Evolutionary conservation across 2,329 filamentous ascomycete species (phyloP), one percentile per base, ranked within the genome.

Genomic region (Lachnellula suecica): DNA sequence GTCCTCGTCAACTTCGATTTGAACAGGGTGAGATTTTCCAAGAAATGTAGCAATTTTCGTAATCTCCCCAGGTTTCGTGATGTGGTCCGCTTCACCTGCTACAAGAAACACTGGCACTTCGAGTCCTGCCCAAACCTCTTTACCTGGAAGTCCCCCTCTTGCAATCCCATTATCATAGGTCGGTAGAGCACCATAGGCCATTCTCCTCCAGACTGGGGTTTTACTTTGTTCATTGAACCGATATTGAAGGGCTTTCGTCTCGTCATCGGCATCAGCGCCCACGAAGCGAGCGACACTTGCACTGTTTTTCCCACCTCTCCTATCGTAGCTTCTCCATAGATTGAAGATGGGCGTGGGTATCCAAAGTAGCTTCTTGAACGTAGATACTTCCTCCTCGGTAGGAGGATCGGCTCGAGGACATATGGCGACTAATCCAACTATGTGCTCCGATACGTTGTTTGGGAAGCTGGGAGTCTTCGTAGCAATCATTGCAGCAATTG

Each of bases 151-250:
- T 1, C 89, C 89, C 3, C 85, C 83, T 8, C 68, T 66, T 1
- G 82, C 70, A 23, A 75, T 68, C 1, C 79, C 81, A 7, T 75
- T 66, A 3, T 76, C 68, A 52, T 85, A 87, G 0, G 68, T 71
- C 0, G 89, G 87, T 22, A 94, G 74, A 46, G 79, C 77, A 0
- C 91, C 90, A 68, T 79, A 84, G 1, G 86, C 85, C 84, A 96
- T 91, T 35, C 91, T 83, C 59, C 88, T 83, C 80, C 89, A 96
- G 0, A 94, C 89, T 0, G 87, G 79, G 0, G 91, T 94, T 59
- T 79, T 83, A 57, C 90, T 96, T 67, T 96, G 91, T 53, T 81
- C 79, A 67, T 97, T 97, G 72, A 86, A 93, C 3, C 80, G 79
- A 51, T 87, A 70, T 67, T 93, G 89, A 31, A 91, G 74, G 51